Evolutionary conservation across 805 yeast genomes (phyloP).

Genomic region (Starmerella apis): DNA sequence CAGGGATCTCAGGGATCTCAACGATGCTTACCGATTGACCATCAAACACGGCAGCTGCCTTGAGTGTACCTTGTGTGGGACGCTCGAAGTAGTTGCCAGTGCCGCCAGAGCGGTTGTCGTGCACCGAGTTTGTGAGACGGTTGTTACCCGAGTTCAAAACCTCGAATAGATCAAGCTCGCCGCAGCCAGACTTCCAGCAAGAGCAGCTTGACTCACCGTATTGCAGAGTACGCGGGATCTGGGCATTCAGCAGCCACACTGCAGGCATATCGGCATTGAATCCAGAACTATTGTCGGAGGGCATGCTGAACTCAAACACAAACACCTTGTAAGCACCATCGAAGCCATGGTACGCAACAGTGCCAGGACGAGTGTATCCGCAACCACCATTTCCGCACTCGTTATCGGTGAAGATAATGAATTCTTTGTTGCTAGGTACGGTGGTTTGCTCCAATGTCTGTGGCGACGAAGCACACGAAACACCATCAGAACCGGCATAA

Average conservation of each 20-base stretch:
- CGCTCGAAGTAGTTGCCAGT: slow-evolving; percentile 77
- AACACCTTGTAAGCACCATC: slow-evolving; percentile 76
- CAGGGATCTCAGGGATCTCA: slow-evolving; percentile 52
- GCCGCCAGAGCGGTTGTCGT: slow-evolving; percentile 75
- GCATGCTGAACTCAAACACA: slow-evolving; percentile 91
- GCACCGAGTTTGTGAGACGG: slow-evolving; percentile 64
- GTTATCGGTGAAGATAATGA: slow-evolving; percentile 59
- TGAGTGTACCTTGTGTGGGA: slow-evolving; percentile 66
- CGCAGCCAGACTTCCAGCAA: slow-evolving; percentile 96
- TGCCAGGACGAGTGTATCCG: slow-evolving; percentile 76
- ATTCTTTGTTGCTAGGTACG: slow-evolving; percentile 65
- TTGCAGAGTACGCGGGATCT: slow-evolving; percentile 92
- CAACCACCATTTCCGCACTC: slow-evolving; percentile 42
- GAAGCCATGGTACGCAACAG: slow-evolving; percentile 93
- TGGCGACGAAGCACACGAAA: slow-evolving; percentile 58
- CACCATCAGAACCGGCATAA: slow-evolving; percentile 68
- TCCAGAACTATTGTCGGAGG: slow-evolving; percentile 40
- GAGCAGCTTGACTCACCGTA: slow-evolving; percentile 80
- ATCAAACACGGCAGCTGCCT: slow-evolving; percentile 82
- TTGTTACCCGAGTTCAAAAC: slow-evolving; percentile 64
- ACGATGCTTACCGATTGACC: slow-evolving; percentile 40
- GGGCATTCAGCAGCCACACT: slow-evolving; percentile 88
- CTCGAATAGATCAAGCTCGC: slow-evolving; percentile 94
- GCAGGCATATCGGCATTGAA: slow-evolving; percentile 94
- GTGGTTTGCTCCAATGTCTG: slow-evolving; percentile 59